These are phyloP conservation scores for Capsella bursapastoris DNA, from an alignment of 345 rosid species.

Conservation along the genomic window DNA sequence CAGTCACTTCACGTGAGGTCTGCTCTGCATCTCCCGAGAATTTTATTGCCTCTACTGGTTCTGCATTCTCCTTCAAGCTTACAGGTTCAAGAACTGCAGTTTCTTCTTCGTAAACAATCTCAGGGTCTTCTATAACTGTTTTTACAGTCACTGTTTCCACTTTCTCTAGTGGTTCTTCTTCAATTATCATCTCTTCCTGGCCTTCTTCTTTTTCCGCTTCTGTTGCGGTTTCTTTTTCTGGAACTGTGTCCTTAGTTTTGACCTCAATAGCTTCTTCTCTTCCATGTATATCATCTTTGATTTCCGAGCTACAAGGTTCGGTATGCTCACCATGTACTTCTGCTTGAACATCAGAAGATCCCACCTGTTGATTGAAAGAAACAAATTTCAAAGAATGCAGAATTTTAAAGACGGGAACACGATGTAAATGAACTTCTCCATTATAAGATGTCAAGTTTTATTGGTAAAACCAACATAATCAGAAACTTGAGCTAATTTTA, in stretches of 20 bases:
- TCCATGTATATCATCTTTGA: slow-evolving; percentile 35
- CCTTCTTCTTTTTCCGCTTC: slow-evolving; percentile 13
- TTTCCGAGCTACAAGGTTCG: slow-evolving; percentile 17
- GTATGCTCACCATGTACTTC: slow-evolving; percentile 39
- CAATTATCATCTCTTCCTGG: neutral
- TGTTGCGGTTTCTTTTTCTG: neutral
- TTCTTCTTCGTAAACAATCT: slow-evolving; percentile 12
- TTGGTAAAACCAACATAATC: too few relatives aligned
- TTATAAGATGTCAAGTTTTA: too few relatives aligned
- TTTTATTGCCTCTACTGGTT: slow-evolving; percentile 5
- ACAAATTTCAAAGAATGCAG: slow-evolving; percentile 14
- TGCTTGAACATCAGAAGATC: slow-evolving; percentile 33
- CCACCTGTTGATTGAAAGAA: slow-evolving; percentile 43
- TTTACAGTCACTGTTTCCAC: slow-evolving; percentile 4
- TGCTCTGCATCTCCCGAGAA: neutral
- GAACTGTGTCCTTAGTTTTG: slow-evolving; percentile 10
- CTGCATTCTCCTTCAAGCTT: slow-evolving; percentile 19
- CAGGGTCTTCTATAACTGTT: neutral
- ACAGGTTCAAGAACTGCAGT: slow-evolving; percentile 10
- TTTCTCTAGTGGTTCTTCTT: slow-evolving; percentile 14
- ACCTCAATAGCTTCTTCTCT: slow-evolving; percentile 23
- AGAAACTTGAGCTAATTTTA: neutral
- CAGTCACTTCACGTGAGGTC: neutral
- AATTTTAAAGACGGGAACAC: neutral
- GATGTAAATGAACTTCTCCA: too few relatives aligned